Percentiles rank a stretch among this genome's conserved stretches.
These are phyloP conservation scores for Chalciporus pseudorubinellus DNA, from an alignment of 768 basidiomycete genomes.

Conservation along the genomic window DNA sequence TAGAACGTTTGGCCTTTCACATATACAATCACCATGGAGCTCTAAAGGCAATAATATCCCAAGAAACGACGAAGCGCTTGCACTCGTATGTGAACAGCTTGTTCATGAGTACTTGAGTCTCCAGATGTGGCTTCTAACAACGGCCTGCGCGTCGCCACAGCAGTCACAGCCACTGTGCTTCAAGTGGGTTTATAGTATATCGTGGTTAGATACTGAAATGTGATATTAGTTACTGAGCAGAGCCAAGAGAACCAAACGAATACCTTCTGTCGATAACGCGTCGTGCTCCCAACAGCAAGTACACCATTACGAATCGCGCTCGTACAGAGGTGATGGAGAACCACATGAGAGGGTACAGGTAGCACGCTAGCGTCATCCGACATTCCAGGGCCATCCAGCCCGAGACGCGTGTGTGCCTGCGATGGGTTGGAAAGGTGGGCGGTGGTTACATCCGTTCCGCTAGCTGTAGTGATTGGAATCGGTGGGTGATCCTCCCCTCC, in stretches of 20 bases:
- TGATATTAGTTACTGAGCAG: constrained; percentile 14
- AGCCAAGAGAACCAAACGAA: constrained; percentile 6
- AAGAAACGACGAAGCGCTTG: constrained; percentile 26
- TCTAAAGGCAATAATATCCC: constrained; percentile 28
- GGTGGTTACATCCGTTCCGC: constrained; percentile 37
- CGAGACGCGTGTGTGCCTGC: constrained; percentile 30
- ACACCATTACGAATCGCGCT: constrained; percentile 95
- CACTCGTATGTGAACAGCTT: constrained; percentile 22
- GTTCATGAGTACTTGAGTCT: constrained; percentile 7
- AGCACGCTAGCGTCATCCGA: constrained; percentile 89
- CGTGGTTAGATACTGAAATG: constrained; percentile 73
- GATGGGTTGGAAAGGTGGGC: constrained; percentile 25
- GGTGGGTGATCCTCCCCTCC: constrained; percentile 21
- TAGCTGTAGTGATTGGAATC: constrained; percentile 39
- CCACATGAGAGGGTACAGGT: constrained; percentile 90
- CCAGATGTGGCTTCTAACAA: constrained; percentile 21
- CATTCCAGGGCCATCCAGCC: constrained; percentile 41
- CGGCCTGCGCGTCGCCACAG: constrained; percentile 24
- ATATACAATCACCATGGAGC: constrained; percentile 20
- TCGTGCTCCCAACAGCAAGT: constrained; percentile 88
- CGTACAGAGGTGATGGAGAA: constrained; percentile 91
- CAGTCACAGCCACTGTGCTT: constrained; percentile 10
- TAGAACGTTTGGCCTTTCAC: constrained; percentile 16
- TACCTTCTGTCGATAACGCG: constrained; percentile 89
- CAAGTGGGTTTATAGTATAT: constrained; percentile 77